Conservation (phyloP, 768 basidiomycete genomes). For the Termitomyces sp. region DNA sequence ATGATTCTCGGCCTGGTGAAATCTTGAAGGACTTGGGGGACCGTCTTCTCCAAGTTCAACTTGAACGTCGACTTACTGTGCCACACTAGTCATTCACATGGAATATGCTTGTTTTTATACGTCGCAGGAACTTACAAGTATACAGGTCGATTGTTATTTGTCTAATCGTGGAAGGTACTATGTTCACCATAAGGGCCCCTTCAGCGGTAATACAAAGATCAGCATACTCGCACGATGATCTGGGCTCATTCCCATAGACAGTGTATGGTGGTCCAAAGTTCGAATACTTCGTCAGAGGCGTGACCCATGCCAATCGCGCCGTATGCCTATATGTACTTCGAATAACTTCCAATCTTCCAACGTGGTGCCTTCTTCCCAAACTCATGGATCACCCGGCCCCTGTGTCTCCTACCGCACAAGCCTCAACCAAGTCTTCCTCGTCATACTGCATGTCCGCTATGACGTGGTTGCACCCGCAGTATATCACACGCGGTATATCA, state of each 20-base stretch:
- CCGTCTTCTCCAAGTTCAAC: too few relatives aligned
- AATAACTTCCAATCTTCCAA: not conserved
- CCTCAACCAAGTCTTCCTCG: not conserved
- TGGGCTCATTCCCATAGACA: conserved; percentile 3
- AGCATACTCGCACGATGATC: not conserved
- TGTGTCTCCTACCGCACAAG: not conserved
- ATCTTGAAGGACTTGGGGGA: too few relatives aligned
- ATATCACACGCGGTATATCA: conserved; percentile 20
- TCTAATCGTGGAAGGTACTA: not conserved
- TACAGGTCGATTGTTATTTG: too few relatives aligned
- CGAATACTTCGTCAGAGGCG: not conserved
- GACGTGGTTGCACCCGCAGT: conserved; percentile 13
- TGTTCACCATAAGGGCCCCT: not conserved
- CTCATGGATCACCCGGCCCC: not conserved
- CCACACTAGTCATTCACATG: too few relatives aligned
- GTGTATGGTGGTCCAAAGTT: not conserved
- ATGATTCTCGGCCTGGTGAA: too few relatives aligned
- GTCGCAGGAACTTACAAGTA: too few relatives aligned
- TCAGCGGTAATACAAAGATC: conserved; percentile 3
- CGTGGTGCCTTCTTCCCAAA: not conserved
- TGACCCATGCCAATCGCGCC: conserved; percentile 2
- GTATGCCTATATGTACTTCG: too few relatives aligned
- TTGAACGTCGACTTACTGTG: too few relatives aligned
- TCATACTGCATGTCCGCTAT: not conserved
- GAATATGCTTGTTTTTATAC: too few relatives aligned